Base-by-base conservation (phyloP, 1,284 basidiomycete species). In the Butyriboletus pseudospeciosus region DNA sequence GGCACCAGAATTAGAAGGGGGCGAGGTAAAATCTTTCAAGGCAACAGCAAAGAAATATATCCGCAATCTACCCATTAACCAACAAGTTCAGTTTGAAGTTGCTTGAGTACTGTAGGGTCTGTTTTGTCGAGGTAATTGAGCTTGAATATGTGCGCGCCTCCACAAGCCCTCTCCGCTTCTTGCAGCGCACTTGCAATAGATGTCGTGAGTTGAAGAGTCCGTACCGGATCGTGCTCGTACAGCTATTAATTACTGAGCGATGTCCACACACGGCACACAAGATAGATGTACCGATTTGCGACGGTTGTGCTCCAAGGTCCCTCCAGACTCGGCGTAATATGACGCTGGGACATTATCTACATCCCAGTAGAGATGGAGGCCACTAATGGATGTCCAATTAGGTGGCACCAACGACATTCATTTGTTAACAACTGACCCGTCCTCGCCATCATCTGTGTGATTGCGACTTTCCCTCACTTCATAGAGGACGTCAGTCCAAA, bases 401-500 rank as follows among this genome's bases (percentile, higher is more conserved):
- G 35, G 52, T 13, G 37, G 35, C 6, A 17, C 20, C 8, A 51
- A 40, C 14, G 0, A 43, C 4, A 17, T 35, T 36, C 4, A 17
- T 35, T 36, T 30, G 16, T 36, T 28, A 7, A 47, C 32, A 32
- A 58, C 58, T 50, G 17, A 66, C 60, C 65, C 58, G 51, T 74
- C 74, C 54, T 75, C 74, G n/a, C 72, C 70, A 39, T 74, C 72
- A 7, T 74, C 71, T 25, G 69, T 70, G 56, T 69, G 66, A 52
- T 79, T 69, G 45, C 51, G 73, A 1, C 83, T 83, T 69, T 94
- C 90, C 64, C 84, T 89, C 52, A 94, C 77, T 68, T 95, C 93
- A 13, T 87, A 89, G 42, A 95, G 87, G 6, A 94, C 92, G 63
- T 95, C 93, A 46, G 92, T 75, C 90, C 92, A 95, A 41, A 95